These are phyloP conservation scores for Hirschfeldia incana DNA, from an alignment of 345 rosid genomes.

Conservation along the genomic window DNA sequence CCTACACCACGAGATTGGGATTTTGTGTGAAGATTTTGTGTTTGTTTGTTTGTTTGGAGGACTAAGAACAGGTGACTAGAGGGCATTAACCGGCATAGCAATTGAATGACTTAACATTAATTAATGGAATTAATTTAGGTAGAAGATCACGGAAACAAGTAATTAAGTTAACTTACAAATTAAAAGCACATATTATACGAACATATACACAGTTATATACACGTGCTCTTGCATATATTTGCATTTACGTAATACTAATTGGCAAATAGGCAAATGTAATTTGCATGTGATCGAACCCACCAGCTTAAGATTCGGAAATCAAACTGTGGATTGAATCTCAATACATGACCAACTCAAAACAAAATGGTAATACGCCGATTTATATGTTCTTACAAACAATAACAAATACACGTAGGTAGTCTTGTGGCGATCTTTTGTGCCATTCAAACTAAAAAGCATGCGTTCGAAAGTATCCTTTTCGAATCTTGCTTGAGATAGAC, in stretches of 20 bases:
- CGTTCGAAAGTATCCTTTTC: neutral
- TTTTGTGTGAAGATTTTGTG: constrained; percentile 31
- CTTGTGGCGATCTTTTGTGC: neutral
- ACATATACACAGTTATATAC: constrained; percentile 12
- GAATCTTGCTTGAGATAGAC: neutral
- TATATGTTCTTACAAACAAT: neutral
- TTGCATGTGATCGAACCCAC: constrained; percentile 36
- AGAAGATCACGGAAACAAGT: constrained; percentile 22
- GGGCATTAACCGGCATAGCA: constrained; percentile 24
- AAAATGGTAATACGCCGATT: neutral
- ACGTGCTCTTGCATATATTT: constrained; percentile 22
- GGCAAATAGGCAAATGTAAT: constrained; percentile 20
- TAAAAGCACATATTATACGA: constrained; percentile 13
- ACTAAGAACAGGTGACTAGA: constrained; percentile 24
- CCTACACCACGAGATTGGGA: constrained; percentile 18
- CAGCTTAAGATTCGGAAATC: constrained; percentile 37
- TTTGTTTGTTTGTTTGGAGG: constrained; percentile 36
- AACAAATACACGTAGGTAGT: neutral
- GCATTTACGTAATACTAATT: constrained; percentile 17
- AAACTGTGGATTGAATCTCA: constrained; percentile 24
- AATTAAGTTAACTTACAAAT: neutral
- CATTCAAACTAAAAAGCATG: neutral
- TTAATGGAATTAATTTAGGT: neutral
- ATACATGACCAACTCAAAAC: constrained; percentile 19
- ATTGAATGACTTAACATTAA: constrained; percentile 1